A percentile compares a stretch with the other conserved stretches of the same genome.
Conservation (phyloP, 495 filamentous ascomycete species). For the Neurospora terricola region DNA sequence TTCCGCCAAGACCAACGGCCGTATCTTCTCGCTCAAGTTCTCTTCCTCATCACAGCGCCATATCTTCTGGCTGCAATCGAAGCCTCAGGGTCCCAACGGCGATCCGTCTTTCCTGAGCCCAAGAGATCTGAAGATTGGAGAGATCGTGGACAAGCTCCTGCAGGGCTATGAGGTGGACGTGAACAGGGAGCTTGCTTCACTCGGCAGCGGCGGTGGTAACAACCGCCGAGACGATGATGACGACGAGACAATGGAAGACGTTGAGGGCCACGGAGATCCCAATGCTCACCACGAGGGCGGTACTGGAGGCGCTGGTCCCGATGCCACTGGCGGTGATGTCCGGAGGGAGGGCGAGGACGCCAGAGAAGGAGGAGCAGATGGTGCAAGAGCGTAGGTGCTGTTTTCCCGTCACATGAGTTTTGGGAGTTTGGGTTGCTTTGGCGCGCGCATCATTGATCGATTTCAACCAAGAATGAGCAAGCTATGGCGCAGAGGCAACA, state of each 20-base stretch:
- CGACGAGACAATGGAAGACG: slow-evolving; percentile 79
- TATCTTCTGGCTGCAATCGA: slow-evolving; percentile 94
- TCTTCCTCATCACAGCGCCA: slow-evolving; percentile 82
- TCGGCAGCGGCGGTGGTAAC: slow-evolving; percentile 53
- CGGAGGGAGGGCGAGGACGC: slow-evolving; percentile 80
- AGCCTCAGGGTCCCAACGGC: slow-evolving; percentile 64
- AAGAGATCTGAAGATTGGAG: slow-evolving; percentile 69
- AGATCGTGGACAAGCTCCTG: slow-evolving; percentile 72
- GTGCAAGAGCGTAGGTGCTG: slow-evolving; percentile 96
- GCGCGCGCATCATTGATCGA: not conserved
- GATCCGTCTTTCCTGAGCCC: slow-evolving; percentile 69
- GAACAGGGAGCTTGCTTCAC: slow-evolving; percentile 58
- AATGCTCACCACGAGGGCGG: slow-evolving; percentile 48
- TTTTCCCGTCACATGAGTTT: slow-evolving; percentile 24
- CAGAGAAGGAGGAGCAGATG: slow-evolving; percentile 87
- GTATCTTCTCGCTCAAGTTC: slow-evolving; percentile 92
- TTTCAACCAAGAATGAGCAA: not conserved
- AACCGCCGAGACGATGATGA: slow-evolving; percentile 49
- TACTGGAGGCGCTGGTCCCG: slow-evolving; percentile 71
- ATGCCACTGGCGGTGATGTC: slow-evolving; percentile 80
- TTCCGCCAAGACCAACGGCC: slow-evolving; percentile 66
- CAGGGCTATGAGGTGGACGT: slow-evolving; percentile 89
- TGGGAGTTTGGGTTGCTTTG: slow-evolving; percentile 10
- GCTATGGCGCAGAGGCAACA: slow-evolving; percentile 6
- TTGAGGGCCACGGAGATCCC: slow-evolving; percentile 53